Percentiles rank a stretch among this genome's conserved stretches.
phyloP scores from a whole-genome alignment of 768 basidiomycete species.

The Rhodotorula taiwanensis region DNA sequence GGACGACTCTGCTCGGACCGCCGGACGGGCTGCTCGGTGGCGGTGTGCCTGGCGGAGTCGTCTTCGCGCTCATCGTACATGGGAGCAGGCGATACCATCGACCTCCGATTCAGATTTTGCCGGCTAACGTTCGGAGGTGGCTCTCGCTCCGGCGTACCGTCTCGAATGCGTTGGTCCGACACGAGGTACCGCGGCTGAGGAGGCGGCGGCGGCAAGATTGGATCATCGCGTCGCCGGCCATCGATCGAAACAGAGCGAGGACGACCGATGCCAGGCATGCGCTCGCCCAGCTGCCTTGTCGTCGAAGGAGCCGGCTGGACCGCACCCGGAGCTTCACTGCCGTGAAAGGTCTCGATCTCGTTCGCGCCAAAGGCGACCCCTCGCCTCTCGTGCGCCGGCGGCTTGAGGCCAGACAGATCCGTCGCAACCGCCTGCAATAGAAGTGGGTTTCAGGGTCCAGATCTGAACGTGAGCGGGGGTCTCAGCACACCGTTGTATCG shows the following conservation, averaged over 20 bases:
- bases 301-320: conserved; percentile 12
- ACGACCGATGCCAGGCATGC: neutral
- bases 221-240: neutral
- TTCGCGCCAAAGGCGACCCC: conserved; percentile 23
- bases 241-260: conserved; percentile 4
- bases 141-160: too few species aligned
- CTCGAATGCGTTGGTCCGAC: too few species aligned
- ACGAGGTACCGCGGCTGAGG: neutral
- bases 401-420: conserved; percentile 10
- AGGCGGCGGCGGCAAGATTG: neutral
- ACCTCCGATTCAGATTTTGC: too few species aligned
- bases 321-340: conserved; percentile 19
- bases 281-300: neutral
- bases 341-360: conserved; percentile 28
- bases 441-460: too few species aligned
- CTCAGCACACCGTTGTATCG: conserved; percentile 8
- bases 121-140: too few species aligned
- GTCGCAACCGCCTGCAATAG: conserved; percentile 16
- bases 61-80: neutral
- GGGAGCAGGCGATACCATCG: neutral
- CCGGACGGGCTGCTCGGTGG: too few species aligned
- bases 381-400: neutral
- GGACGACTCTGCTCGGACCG: too few species aligned
- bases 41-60: neutral
- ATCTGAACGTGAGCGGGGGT: neutral